Conservation (phyloP, 1,284 basidiomycete species). For the Puccinia hordei region DNA sequence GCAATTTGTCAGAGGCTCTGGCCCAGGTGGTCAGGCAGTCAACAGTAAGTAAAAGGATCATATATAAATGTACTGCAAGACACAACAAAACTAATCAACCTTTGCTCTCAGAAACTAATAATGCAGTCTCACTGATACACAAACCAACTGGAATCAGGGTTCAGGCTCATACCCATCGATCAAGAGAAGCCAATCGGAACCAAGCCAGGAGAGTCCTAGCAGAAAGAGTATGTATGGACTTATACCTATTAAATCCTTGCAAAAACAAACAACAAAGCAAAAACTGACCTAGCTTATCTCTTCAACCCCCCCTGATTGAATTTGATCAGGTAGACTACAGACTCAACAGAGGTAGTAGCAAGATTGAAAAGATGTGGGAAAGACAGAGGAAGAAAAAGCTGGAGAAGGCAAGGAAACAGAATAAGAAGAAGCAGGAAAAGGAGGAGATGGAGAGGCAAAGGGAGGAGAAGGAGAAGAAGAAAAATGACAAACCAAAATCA, state of each 20-base stretch:
- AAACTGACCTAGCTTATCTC: background rate
- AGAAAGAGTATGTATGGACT: conserved; percentile 16
- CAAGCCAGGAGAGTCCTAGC: conserved; percentile 42
- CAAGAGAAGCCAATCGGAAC: conserved; percentile 34
- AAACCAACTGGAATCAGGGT: conserved; percentile 47
- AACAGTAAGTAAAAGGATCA: conserved; percentile 56
- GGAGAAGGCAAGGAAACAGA: background rate
- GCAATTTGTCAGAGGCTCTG: conserved; percentile 58
- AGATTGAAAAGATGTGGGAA: conserved; percentile 23
- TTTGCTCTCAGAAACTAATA: conserved; percentile 36
- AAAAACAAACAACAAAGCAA: background rate
- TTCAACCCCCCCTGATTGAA: background rate
- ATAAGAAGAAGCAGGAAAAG: background rate
- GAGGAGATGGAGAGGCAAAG: background rate
- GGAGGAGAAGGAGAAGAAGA: no score
- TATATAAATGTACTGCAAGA: background rate
- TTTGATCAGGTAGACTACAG: background rate
- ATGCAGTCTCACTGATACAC: conserved; percentile 49
- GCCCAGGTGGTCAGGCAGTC: conserved; percentile 58
- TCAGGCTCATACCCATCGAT: conserved; percentile 45
- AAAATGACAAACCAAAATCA: no score
- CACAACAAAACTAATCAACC: background rate
- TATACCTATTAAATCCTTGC: no score
- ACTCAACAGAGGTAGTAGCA: background rate
- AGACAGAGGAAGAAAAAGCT: conserved; percentile 12